A percentile compares a stretch with the other conserved stretches of the same genome.
These are phyloP conservation scores for Saussurea involucrata DNA, from an alignment of 129 eudicot genomes.

Conservation along the genomic window DNA sequence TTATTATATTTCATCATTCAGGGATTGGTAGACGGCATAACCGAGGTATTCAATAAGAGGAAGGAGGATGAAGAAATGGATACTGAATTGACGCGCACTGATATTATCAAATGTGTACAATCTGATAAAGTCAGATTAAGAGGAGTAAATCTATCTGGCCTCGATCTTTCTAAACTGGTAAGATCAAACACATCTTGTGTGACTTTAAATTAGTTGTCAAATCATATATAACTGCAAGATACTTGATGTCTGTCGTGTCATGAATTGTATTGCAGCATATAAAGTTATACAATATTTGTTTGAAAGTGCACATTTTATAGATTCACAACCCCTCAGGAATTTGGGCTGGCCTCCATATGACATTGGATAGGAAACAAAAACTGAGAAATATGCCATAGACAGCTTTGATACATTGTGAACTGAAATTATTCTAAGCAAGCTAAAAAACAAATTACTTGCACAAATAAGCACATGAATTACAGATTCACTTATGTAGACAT, in stretches of 20 bases:
- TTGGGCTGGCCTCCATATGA: background rate
- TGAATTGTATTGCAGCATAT: conserved; percentile 1
- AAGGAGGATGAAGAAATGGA: conserved; percentile 69
- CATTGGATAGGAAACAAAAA: background rate
- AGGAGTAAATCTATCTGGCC: conserved; percentile 93
- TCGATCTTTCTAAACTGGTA: conserved; percentile 96
- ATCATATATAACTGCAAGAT: background rate
- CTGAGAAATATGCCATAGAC: background rate
- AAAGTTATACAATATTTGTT: background rate
- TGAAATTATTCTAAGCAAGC: background rate
- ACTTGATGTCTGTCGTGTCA: background rate
- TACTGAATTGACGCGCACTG: conserved; percentile 80
- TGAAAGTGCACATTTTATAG: background rate
- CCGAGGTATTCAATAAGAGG: conserved; percentile 47
- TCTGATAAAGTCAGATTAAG: conserved; percentile 83
- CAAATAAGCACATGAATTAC: background rate
- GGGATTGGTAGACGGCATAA: conserved; percentile 79
- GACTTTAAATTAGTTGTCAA: background rate
- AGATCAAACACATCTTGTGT: conserved; percentile 10
- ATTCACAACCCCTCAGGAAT: background rate
- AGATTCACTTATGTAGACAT: background rate
- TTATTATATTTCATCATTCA: conserved; percentile 25
- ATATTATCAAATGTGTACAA: conserved; percentile 87
- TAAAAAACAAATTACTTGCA: background rate
- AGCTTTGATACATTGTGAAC: background rate